These are phyloP conservation scores for Xylariaceae sp. DNA, from an alignment of 2,329 filamentous ascomycete species.

Conservation along the genomic window DNA sequence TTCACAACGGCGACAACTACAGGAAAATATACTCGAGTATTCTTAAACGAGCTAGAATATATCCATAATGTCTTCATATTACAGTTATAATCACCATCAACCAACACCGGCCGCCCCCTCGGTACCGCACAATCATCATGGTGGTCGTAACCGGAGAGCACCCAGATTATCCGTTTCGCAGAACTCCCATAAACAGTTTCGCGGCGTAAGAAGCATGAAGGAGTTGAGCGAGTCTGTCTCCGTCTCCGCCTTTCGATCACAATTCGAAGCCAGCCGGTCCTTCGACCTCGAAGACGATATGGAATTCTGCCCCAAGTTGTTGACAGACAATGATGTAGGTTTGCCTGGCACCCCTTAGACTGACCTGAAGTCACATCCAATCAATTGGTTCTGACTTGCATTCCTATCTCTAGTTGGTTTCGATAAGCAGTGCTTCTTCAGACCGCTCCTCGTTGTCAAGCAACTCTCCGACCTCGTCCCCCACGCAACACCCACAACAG, in stretches of 20 bases:
- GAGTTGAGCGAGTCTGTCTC: slow-evolving; percentile 79
- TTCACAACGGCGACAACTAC: slow-evolving; percentile 23
- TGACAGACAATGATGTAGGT: slow-evolving; percentile 91
- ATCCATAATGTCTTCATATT: slow-evolving; percentile 64
- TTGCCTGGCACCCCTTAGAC: slow-evolving; percentile 35
- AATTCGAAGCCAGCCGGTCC: slow-evolving; percentile 88
- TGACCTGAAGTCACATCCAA: too few species aligned
- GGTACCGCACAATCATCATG: slow-evolving; percentile 76
- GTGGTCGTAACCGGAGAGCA: slow-evolving; percentile 81
- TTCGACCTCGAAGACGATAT: slow-evolving; percentile 96
- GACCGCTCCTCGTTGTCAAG: slow-evolving; percentile 95
- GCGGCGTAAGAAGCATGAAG: slow-evolving; percentile 82
- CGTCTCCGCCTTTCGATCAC: slow-evolving; percentile 76
- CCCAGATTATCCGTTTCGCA: slow-evolving; percentile 80
- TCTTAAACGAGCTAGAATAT: slow-evolving; percentile 13
- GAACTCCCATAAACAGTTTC: slow-evolving; percentile 84
- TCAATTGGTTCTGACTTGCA: slow-evolving; percentile 16
- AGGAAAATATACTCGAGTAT: slow-evolving; percentile 19
- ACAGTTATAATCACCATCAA: slow-evolving; percentile 63
- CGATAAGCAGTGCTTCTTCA: slow-evolving; percentile 85
- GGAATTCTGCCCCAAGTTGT: slow-evolving; percentile 89
- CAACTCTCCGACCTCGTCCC: slow-evolving; percentile 89
- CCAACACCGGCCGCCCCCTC: slow-evolving; percentile 58
- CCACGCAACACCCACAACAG: slow-evolving; percentile 83
- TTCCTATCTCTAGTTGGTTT: slow-evolving; percentile 69